Base-by-base conservation (phyloP, 2,329 filamentous ascomycete genomes). In the Xylariaceae sp. region DNA sequence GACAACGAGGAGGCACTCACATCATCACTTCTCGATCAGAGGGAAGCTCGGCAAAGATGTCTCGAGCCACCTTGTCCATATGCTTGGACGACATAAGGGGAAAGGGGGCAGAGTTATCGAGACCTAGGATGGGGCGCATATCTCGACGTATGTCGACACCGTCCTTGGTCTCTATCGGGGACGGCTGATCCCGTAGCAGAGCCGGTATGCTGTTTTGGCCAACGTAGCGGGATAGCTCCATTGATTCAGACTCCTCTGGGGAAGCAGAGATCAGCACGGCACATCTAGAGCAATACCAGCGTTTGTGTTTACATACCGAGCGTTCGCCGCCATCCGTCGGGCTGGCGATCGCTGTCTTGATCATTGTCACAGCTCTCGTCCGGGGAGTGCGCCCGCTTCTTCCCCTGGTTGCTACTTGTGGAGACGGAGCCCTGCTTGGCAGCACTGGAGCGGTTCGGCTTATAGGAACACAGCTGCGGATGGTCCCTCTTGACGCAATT, bases 121-220 rank as follows among this genome's bases (percentile, higher is more conserved):
- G 61, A 11, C 77, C 77, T 16, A 80, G 62, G 31, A 81, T 80
- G 27, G 77, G 77, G 38, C 75, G 67, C 67, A 80, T 80, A 55
- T 80, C 76, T 46, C 70, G 68, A 32, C 76, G 70, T 33, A 80
- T 77, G 43, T 74, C 72, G 48, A 69, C 64, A 29, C 63, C 67
- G 33, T 71, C 64, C 36, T 64, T 65, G 37, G 68, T 66, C 35
- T 71, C 67, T 41, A 63, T 68, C 24, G 68, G 59, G 3, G 70
- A 68, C 3, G 71, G 68, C 49, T 79, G 76, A 48, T 80, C 76
- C 38, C 75, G 67, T 24, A 81, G 59, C 22, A 81, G 58, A n/a
- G 75, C 77, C 6, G 77, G 76, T 35, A 80, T 81, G 51, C 75
- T 80, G 55, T 81, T 81, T 49, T 80, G 74, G 18, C 77, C 77